A percentile compares a stretch with the other conserved stretches of the same genome.
phyloP scores from a whole-genome alignment of 306 rosid species.

The Sechiopsis laciniata region DNA sequence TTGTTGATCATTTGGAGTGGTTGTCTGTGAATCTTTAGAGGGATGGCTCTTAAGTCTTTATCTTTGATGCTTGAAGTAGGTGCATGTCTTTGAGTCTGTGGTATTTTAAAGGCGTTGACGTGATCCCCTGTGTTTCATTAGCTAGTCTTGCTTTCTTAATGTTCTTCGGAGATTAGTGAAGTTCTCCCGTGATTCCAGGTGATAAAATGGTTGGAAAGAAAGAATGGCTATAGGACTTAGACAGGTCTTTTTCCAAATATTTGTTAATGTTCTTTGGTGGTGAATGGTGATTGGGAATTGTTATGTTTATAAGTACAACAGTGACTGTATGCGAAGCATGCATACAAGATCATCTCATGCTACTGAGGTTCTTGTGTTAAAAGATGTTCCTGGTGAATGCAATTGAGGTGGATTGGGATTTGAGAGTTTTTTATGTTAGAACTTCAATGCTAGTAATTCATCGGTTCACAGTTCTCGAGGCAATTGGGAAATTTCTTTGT shows the following conservation, averaged over 20 bases:
- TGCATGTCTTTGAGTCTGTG: background rate
- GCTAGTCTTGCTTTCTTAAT: background rate
- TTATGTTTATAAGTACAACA: too few relatives aligned
- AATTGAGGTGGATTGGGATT: background rate
- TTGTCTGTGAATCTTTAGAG: background rate
- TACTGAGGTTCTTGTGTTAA: too few relatives aligned
- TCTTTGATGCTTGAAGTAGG: slow-evolving; percentile 8
- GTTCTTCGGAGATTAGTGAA: too few relatives aligned
- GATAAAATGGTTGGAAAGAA: too few relatives aligned
- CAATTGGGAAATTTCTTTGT: background rate
- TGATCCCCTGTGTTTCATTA: background rate
- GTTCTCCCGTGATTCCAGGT: too few relatives aligned
- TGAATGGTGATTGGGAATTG: too few relatives aligned
- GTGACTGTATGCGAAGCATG: background rate
- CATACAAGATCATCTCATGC: background rate
- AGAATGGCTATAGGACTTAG: too few relatives aligned
- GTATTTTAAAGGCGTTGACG: too few relatives aligned
- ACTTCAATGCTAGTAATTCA: background rate
- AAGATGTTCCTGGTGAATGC: too few relatives aligned
- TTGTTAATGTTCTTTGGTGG: background rate
- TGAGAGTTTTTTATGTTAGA: background rate
- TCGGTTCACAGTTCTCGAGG: background rate
- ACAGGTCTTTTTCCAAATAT: background rate
- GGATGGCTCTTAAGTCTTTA: background rate
- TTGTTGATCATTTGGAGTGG: background rate